Evolutionary conservation across 1,284 basidiomycete species (phyloP), one percentile per base, ranked within the genome.

Genomic region (Tilletia caries): DNA sequence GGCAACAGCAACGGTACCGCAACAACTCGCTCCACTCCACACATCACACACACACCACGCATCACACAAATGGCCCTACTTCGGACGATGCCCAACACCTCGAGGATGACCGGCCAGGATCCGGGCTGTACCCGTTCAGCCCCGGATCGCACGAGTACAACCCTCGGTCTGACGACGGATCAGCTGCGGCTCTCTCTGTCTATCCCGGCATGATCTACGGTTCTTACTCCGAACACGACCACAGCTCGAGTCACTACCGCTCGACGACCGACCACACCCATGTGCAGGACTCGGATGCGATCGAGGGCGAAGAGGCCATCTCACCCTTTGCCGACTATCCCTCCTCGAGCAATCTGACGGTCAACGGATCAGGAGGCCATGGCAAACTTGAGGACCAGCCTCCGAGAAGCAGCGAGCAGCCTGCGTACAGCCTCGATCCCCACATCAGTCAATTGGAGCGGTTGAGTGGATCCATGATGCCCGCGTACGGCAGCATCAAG

Each of bases 401-500:
- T 23, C 58, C 29, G 20, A 25, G 58, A 25, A 62, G 58, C 58
- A 62, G 58, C 23, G 58, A 62, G 33, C 29, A 29, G 8, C 32
- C 58, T 37, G 20, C 48, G 13, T 62, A 34, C 58, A 62, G 58
- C 32, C 58, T 62, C 29, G 58, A 62, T 34, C 58, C 58, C 6
- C 58, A 62, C 33, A 62, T 62, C 33, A 33, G 58, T 29, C 58
- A 62, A 23, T 23, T 62, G 32, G 58, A 62, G 29, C 58, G 58
- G 8, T 29, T 62, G 29, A 62, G 58, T 29, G 58, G 58, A 4
- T 20, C 29, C 58, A 37, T 62, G 13, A 13, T 29, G 10, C 58
- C 58, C 32, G 29, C 18, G 29, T 34, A 29, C 29, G 54, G 48
- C 48, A 54, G 13, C 8, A 23, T 3, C 0, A 41, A 33, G 15